Conservation (phyloP, 192 early-diverging fungal species). For the Backusella circina region DNA sequence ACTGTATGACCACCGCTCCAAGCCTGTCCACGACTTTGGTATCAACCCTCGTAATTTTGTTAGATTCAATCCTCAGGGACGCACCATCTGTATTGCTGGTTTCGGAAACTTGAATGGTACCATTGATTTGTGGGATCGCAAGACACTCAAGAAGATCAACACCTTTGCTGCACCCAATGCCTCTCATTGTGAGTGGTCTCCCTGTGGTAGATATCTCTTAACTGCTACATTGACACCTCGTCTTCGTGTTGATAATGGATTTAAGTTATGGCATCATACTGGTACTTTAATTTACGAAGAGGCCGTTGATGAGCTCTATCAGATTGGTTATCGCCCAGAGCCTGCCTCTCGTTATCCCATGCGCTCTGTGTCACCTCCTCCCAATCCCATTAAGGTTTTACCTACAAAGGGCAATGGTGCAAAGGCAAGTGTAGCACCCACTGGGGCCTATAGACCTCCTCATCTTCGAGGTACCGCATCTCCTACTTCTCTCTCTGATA, state of each 20-base stretch:
- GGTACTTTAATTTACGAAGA: slow-evolving; percentile 77
- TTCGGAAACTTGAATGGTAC: slow-evolving; percentile 96
- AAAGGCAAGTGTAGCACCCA: slow-evolving; percentile 40
- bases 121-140: slow-evolving; percentile 92
- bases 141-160: slow-evolving; percentile 76
- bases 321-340: slow-evolving; percentile 71
- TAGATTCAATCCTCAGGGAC: slow-evolving; percentile 87
- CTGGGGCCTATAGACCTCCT: slow-evolving; percentile 71
- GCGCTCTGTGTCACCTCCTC: slow-evolving; percentile 73
- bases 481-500: slow-evolving; percentile 30
- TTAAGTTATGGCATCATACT: slow-evolving; percentile 94
- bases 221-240: slow-evolving; percentile 91
- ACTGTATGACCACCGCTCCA: slow-evolving; percentile 88
- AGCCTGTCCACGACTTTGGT: slow-evolving; percentile 82
- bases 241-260: slow-evolving; percentile 96
- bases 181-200: slow-evolving; percentile 85
- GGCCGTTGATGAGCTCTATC: slow-evolving; percentile 84
- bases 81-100: slow-evolving; percentile 85
- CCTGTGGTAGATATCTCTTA: slow-evolving; percentile 90
- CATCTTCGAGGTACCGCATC: slow-evolving; percentile 54
- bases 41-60: slow-evolving; percentile 85
- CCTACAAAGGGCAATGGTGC: slow-evolving; percentile 42
- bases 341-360: slow-evolving; percentile 70
- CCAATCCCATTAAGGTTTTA: slow-evolving; percentile 45
- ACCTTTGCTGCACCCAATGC: slow-evolving; percentile 83